Percentiles rank a stretch among this genome's conserved stretches.
phyloP scores from a whole-genome alignment of 2,329 filamentous ascomycete species.

The Alternaria consortialis region DNA sequence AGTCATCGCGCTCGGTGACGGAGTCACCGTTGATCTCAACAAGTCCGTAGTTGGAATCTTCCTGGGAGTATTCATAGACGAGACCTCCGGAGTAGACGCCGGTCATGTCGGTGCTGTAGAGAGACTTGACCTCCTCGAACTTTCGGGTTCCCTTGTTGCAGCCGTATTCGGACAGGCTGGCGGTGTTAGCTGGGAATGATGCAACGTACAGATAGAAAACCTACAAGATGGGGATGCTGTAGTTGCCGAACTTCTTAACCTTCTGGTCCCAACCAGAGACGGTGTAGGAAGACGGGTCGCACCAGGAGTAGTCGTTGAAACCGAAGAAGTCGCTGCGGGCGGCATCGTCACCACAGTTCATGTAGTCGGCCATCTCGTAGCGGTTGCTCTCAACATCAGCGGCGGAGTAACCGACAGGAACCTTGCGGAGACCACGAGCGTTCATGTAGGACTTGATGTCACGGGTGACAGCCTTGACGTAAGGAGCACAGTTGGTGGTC shows the following conservation, averaged over 20 bases:
- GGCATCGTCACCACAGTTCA: conserved; percentile 90
- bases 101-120: conserved; percentile 88
- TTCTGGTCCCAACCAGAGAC: conserved; percentile 85
- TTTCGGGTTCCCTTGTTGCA: conserved; percentile 83
- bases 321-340: conserved; percentile 88
- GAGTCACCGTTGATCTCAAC: conserved; percentile 68
- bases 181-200: conserved; percentile 21
- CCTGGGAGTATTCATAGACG: conserved; percentile 90
- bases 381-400: conserved; percentile 88
- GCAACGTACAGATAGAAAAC: conserved; percentile 14
- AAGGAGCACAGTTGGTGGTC: conserved; percentile 73
- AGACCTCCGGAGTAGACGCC: conserved; percentile 92
- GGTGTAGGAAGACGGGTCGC: conserved; percentile 73
- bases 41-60: conserved; percentile 75
- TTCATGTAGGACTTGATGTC: conserved; percentile 84
- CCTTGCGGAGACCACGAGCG: conserved; percentile 71
- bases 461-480: conserved; percentile 75
- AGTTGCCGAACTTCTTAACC: conserved; percentile 85
- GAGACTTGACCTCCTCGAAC: conserved; percentile 79
- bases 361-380: conserved; percentile 85
- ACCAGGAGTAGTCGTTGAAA: conserved; percentile 92
- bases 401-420: conserved; percentile 83
- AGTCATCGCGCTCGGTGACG: conserved; percentile 70
- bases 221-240: conserved; percentile 84
- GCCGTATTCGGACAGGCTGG: conserved; percentile 86